These are phyloP conservation scores for Arabis alpina DNA, from an alignment of 345 rosid genomes.

Conservation along the genomic window DNA sequence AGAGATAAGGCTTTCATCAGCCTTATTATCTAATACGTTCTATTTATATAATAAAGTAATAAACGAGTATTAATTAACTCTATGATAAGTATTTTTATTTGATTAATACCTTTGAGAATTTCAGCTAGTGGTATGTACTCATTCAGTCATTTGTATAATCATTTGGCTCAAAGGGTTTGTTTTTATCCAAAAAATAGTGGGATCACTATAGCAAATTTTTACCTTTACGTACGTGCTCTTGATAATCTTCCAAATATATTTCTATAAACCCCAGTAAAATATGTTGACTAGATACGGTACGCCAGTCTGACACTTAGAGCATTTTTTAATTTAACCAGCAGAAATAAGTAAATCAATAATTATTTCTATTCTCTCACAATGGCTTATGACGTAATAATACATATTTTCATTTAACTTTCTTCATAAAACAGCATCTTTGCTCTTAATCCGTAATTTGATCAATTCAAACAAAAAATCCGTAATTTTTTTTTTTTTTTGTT, in stretches of 20 bases:
- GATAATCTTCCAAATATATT: not conserved
- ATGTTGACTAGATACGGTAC: not conserved
- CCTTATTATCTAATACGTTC: slow-evolving; percentile 20
- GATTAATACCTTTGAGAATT: not conserved
- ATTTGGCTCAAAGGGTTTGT: slow-evolving; percentile 4
- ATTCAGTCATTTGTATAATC: slow-evolving; percentile 13
- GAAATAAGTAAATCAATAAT: not conserved
- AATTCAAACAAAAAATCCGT: no score
- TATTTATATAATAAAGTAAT: not conserved
- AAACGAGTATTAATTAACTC: no score
- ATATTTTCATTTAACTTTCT: not conserved
- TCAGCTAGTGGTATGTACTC: not conserved
- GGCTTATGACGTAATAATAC: not conserved
- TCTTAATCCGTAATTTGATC: not conserved
- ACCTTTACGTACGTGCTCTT: not conserved
- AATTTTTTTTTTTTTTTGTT: not conserved
- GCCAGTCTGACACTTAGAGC: not conserved
- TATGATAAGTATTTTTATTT: slow-evolving; percentile 1
- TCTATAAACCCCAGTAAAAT: not conserved
- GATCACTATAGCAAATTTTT: not conserved
- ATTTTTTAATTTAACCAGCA: not conserved
- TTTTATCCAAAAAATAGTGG: not conserved
- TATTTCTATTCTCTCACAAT: not conserved
- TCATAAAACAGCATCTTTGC: not conserved
- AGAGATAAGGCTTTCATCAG: slow-evolving; percentile 42